These are phyloP conservation scores for Curvularia sp. DNA, from an alignment of 2,329 filamentous ascomycete species.

Conservation along the genomic window DNA sequence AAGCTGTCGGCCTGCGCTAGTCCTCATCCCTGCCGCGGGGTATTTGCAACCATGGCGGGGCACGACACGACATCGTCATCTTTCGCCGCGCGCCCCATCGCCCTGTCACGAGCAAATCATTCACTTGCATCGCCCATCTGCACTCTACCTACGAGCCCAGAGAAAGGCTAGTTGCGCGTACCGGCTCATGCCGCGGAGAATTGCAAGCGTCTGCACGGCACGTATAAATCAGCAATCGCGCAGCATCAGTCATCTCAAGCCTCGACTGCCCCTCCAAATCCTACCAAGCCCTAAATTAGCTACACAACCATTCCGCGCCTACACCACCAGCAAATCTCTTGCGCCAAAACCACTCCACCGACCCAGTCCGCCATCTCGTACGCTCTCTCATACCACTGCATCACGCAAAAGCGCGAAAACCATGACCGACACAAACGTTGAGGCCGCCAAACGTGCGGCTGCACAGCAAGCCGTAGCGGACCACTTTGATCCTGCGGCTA, in stretches of 20 bases:
- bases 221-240: constrained; percentile 36
- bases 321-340: constrained; percentile 4
- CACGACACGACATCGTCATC: constrained; percentile 14
- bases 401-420: constrained; percentile 7
- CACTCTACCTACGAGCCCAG: no score
- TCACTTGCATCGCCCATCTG: constrained; percentile 1
- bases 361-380: neutral
- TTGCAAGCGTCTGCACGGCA: constrained; percentile 14
- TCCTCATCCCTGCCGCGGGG: constrained; percentile 22
- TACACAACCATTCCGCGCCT: constrained; percentile 11
- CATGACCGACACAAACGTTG: constrained; percentile 57
- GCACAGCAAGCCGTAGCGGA: constrained; percentile 76
- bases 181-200: constrained; percentile 28
- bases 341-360: neutral
- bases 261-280: constrained; percentile 28
- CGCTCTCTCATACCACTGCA: constrained; percentile 17
- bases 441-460: constrained; percentile 77
- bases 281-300: constrained; percentile 21
- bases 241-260: constrained; percentile 41
- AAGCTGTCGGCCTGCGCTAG: constrained; percentile 21
- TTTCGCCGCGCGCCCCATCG: neutral
- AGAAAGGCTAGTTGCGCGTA: no score
- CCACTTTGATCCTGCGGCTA: constrained; percentile 69
- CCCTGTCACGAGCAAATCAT: constrained; percentile 16
- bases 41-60: constrained; percentile 9